Evolutionary conservation across 176 grass and related monocot species (phyloP).

Genomic region (Rhynchospora pubera): DNA sequence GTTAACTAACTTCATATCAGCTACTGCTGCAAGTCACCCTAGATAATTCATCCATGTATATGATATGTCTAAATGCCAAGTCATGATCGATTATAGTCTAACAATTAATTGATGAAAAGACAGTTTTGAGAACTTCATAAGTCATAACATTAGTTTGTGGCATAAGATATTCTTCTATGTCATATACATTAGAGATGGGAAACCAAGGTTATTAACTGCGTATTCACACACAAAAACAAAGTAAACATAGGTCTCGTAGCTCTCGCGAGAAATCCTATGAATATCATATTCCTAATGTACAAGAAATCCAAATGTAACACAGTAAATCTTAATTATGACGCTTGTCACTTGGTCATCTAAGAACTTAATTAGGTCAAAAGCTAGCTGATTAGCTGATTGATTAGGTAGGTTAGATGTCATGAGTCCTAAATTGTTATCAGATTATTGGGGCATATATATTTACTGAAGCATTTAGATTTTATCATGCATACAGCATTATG

Average conservation of each 20-base stretch:
- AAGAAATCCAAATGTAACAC: neutral
- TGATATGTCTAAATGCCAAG: neutral
- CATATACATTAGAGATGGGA: neutral
- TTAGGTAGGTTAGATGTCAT: conserved; percentile 19
- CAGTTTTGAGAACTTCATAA: neutral
- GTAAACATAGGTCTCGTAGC: neutral
- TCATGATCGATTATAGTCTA: neutral
- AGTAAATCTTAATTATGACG: neutral
- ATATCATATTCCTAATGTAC: neutral
- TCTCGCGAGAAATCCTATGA: neutral
- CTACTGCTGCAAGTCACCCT: neutral
- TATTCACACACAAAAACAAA: no score
- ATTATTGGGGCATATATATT: neutral
- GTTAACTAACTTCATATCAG: neutral
- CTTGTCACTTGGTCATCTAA: conserved; percentile 1
- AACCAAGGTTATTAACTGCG: neutral
- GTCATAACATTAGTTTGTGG: neutral
- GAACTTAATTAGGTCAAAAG: conserved; percentile 16
- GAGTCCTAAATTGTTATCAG: neutral
- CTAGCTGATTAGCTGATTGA: neutral
- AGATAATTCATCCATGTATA: neutral
- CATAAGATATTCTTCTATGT: neutral
- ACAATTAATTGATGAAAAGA: neutral
- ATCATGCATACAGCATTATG: neutral
- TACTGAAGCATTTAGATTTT: neutral